Percentiles rank a stretch among this genome's conserved stretches.
phyloP scores from a whole-genome alignment of 2,329 filamentous ascomycete species.

The Curvularia lunata region DNA sequence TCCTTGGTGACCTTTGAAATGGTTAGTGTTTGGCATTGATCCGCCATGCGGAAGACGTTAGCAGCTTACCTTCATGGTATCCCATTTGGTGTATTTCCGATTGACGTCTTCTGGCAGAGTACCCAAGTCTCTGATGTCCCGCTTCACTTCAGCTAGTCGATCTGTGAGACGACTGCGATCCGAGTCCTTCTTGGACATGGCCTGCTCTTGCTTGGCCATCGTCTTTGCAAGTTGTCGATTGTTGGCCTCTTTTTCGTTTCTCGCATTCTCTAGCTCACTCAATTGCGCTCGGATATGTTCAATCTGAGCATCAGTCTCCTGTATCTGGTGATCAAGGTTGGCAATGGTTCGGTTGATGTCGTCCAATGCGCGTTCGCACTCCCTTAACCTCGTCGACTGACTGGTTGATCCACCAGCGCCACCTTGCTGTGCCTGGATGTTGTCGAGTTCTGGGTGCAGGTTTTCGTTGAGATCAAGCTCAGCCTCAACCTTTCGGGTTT shows the following conservation, averaged over 20 bases:
- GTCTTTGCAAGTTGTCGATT: slow-evolving; percentile 76
- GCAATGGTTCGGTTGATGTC: slow-evolving; percentile 73
- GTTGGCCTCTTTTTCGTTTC: slow-evolving; percentile 69
- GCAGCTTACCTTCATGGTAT: slow-evolving; percentile 70
- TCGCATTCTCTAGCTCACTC: slow-evolving; percentile 64
- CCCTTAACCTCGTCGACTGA: slow-evolving; percentile 67
- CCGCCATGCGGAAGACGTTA: neutral
- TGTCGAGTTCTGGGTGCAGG: slow-evolving; percentile 82
- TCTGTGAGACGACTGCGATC: slow-evolving; percentile 81
- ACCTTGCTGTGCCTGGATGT: slow-evolving; percentile 61
- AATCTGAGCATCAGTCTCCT: slow-evolving; percentile 76
- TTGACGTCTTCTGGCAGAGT: slow-evolving; percentile 94
- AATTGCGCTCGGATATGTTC: slow-evolving; percentile 65
- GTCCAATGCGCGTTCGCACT: slow-evolving; percentile 80
- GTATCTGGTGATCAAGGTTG: slow-evolving; percentile 70
- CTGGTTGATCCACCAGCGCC: slow-evolving; percentile 63
- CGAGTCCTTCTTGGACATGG: slow-evolving; percentile 89
- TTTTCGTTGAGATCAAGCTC: slow-evolving; percentile 91
- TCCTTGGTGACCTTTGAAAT: slow-evolving; percentile 52
- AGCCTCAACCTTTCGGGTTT: slow-evolving; percentile 79
- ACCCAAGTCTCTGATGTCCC: slow-evolving; percentile 90
- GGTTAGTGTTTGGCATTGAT: slow-evolving; percentile 14
- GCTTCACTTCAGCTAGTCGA: slow-evolving; percentile 79
- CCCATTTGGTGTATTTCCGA: slow-evolving; percentile 84
- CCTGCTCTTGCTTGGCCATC: slow-evolving; percentile 86